Evolutionary conservation across 768 basidiomycete genomes (phyloP).

Genomic region (Boletus speciosus): DNA sequence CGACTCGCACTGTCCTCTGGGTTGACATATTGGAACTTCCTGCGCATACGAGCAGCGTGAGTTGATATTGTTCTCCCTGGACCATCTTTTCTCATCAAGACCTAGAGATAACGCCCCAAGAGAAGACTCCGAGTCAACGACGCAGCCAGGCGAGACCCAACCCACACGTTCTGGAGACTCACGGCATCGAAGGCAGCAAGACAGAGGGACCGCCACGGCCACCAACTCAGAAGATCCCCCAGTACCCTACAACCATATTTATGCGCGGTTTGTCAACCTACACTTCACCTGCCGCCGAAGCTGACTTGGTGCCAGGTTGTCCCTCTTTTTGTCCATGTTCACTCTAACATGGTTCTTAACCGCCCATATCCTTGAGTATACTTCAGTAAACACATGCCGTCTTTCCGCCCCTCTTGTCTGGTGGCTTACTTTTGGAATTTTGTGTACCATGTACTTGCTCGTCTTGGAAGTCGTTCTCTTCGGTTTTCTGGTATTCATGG

Average conservation of each 20-base stretch:
- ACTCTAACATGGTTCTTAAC: conserved; percentile 82
- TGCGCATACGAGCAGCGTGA: conserved; percentile 33
- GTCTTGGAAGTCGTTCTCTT: conserved; percentile 69
- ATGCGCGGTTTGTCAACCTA: conserved; percentile 23
- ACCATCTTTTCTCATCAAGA: conserved; percentile 10
- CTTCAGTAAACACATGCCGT: conserved; percentile 71
- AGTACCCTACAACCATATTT: conserved; percentile 26
- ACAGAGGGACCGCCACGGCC: conserved; percentile 19
- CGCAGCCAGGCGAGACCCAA: conserved; percentile 23
- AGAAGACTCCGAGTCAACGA: conserved; percentile 29
- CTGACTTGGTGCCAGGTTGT: conserved; percentile 39
- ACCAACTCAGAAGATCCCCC: conserved; percentile 26
- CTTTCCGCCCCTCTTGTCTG: conserved; percentile 74
- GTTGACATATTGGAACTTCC: conserved; percentile 57
- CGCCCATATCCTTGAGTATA: conserved; percentile 77
- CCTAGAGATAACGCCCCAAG: conserved; percentile 22
- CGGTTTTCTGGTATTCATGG: conserved; percentile 71
- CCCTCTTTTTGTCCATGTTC: conserved; percentile 61
- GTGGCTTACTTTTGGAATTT: conserved; percentile 81
- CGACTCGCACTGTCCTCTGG: conserved; percentile 47
- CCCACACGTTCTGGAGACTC: conserved; percentile 10
- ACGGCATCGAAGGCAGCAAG: conserved; percentile 17
- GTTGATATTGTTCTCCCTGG: conserved; percentile 2
- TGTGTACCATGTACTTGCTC: conserved; percentile 78
- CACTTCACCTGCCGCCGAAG: neutral